A percentile compares a stretch with the other conserved stretches of the same genome.
phyloP scores from a whole-genome alignment of 2,329 filamentous ascomycete species.

The Talaromyces funiculosus region DNA sequence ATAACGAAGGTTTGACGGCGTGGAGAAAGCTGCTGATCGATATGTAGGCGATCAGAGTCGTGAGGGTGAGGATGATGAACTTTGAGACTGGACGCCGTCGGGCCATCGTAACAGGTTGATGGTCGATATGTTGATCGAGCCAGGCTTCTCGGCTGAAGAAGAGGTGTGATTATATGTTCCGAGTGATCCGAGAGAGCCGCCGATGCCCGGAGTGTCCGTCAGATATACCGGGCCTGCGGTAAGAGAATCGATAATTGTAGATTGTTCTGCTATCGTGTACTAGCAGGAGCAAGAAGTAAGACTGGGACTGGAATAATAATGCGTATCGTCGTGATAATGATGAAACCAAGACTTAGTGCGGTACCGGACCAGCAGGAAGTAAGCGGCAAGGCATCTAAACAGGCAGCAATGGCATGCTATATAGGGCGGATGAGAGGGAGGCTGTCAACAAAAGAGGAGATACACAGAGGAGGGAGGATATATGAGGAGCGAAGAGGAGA shows the following conservation, averaged over 20 bases:
- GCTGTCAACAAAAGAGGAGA: neutral
- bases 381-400: slow-evolving; percentile 16
- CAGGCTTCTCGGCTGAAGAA: neutral
- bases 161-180: neutral
- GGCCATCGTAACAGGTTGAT: slow-evolving; percentile 25
- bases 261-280: neutral
- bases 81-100: slow-evolving; percentile 31
- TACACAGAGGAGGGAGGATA: neutral
- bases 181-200: neutral
- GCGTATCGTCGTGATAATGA: slow-evolving; percentile 8
- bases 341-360: slow-evolving; percentile 15
- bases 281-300: neutral
- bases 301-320: slow-evolving; percentile 3
- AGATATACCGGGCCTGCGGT: slow-evolving; percentile 1
- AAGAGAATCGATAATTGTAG: neutral
- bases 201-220: neutral
- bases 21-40: slow-evolving; percentile 47
- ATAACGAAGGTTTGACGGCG: slow-evolving; percentile 59
- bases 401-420: neutral
- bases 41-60: slow-evolving; percentile 39
- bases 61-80: slow-evolving; percentile 35
- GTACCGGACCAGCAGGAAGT: slow-evolving; percentile 22
- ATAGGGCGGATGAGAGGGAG: neutral
- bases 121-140: neutral
- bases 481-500: neutral